Evolutionary conservation across 1,284 basidiomycete species (phyloP), one percentile per base, ranked within the genome.

Genomic region (Moesziomyces antarcticus): DNA sequence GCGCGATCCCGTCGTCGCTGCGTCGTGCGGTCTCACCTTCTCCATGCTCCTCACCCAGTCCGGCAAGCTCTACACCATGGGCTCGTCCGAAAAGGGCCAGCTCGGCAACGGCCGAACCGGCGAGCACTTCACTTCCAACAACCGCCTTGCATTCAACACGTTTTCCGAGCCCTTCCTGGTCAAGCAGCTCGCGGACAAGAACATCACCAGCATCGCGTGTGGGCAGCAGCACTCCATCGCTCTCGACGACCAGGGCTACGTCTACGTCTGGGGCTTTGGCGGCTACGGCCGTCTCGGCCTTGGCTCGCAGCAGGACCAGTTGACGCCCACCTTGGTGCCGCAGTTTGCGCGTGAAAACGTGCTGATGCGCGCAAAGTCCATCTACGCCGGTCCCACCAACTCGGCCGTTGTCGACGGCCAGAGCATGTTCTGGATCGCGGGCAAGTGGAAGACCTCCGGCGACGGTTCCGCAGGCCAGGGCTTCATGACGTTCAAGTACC

Each of bases 71-170:
- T 97, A 92, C 81, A 88, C 93, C 0, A 90, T 93, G 72, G 95
- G 95, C 37, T 94, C 92, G 56, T 92, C 90, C n/a, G 93, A 97
- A 85, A 90, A 93, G 73, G 95, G 95, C 2, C 93, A 97, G 76
- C 87, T 97, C 0, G 95, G 94, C 1, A 95, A 94, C 78, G 94
- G 94, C 16, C 89, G 89, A 59, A 94, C 93, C 0, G 93, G 94
- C 20, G 93, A 95, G 85, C 89, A 93, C 43, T 91, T 96, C 65
- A 89, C 90, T 8, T 91, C 91, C 3, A 92, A 90, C 40, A 92
- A 92, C 73, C 93, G 93, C 83, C 88, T 90, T 0, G 90, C 89
- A 11, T 96, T 89, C 78, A 93, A 94, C 82, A 88, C 92, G n/a
- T 90, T 92, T 78, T 85, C 87, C 20, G 88, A 90, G 14, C 59